Evolutionary conservation across 495 filamentous ascomycete genomes (phyloP).

Genomic region (Neurospora sp.): DNA sequence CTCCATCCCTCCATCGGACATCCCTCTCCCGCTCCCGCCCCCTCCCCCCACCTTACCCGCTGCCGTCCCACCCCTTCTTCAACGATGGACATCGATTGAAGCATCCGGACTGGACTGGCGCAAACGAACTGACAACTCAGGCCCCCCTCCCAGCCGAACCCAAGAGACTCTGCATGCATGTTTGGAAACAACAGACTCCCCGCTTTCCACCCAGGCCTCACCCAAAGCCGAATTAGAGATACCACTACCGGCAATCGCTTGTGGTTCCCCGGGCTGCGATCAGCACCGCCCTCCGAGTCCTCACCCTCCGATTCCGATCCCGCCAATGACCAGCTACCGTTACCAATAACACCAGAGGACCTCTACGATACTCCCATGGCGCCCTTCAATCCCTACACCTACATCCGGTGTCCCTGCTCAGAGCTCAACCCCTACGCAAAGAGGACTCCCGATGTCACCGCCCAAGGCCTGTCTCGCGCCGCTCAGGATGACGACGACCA

Average conservation of each 20-base stretch:
- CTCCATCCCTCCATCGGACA: slow-evolving; percentile 2
- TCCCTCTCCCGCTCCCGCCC: neutral
- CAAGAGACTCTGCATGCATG: neutral
- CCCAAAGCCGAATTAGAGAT: neutral
- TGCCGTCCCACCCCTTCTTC: neutral
- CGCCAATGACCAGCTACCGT: neutral
- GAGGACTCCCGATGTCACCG: neutral
- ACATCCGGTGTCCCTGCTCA: slow-evolving; percentile 85
- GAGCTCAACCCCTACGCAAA: slow-evolving; percentile 27
- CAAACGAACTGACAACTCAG: neutral
- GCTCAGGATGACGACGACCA: slow-evolving; percentile 63
- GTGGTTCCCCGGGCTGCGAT: neutral
- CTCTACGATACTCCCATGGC: slow-evolving; percentile 43
- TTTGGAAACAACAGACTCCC: neutral
- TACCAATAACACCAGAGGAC: neutral
- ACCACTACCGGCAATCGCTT: neutral
- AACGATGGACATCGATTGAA: neutral
- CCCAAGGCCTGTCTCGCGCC: slow-evolving; percentile 8
- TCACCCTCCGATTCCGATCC: neutral
- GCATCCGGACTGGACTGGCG: neutral
- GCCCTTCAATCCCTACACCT: slow-evolving; percentile 74
- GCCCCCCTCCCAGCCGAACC: neutral
- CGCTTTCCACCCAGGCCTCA: neutral
- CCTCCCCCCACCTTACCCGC: neutral
- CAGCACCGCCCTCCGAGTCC: neutral